Evolutionary conservation across 257 asterid species (phyloP), one percentile per base, ranked within the genome.

Genomic region (Solanum corneliomulleri): DNA sequence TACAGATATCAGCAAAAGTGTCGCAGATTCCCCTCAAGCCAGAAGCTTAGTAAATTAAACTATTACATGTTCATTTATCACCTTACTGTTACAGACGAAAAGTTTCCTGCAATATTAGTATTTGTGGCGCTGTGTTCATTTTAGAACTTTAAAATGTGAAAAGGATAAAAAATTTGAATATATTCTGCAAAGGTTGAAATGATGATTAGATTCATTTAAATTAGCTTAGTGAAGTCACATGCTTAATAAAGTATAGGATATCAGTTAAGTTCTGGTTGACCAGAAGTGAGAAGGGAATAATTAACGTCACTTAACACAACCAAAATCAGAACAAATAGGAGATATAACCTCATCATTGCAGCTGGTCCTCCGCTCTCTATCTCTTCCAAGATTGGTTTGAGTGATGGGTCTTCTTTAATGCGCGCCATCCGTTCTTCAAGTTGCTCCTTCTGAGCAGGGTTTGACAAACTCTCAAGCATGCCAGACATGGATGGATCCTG

Each of bases 351-450:
- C 99, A 97, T 97, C 99, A 97, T 97, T 47, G 99, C 99, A 91
- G 99, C 95, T 71, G 99, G 99, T 81, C 99, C 99, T 76, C 99
- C 99, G 76, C 68, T 92, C 90, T 97, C 99, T 37, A 97, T 96
- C 93, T 97, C 99, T 56, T 97, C 98, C 90, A 97, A 87, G 90
- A 97, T 96, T 87, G 98, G 99, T 90, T 96, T 97, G 93, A 97
- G 90, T 14, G 99, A 95, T 35, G 99, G 99, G 88, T 97, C 99
- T 82, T 96, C 98, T 89, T 92, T 96, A 87, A 97, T 91, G 60
- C 91, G 94, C 23, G 96, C 60, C 98, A 97, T 95, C 85, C 98
- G 88, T 80, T 96, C 99, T 88, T 97, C 99, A 85, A 95, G 93
- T 90, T 96, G 98, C 52, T 93, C 96, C 90, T 93, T 96, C 56